Percentiles rank a stretch among this genome's conserved stretches.
These are phyloP conservation scores for Xylona heveae DNA, from an alignment of 495 filamentous ascomycete genomes.

Conservation along the genomic window DNA sequence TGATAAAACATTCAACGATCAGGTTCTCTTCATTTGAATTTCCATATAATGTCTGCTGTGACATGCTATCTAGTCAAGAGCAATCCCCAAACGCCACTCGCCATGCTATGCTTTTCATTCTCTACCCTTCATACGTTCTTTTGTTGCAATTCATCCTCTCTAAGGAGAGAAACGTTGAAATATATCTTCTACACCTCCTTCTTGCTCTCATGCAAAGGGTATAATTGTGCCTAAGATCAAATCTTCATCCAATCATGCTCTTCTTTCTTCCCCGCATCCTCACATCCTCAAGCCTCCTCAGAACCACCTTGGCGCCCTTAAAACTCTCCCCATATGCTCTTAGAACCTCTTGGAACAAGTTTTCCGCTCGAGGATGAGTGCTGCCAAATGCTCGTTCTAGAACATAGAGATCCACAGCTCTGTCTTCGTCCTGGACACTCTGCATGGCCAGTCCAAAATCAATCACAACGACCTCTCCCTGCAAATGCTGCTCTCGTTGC, in stretches of 20 bases:
- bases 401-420: conserved; percentile 92
- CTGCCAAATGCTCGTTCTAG: conserved; percentile 90
- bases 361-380: conserved; percentile 77
- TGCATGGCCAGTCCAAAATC: conserved; percentile 86
- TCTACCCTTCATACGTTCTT: too few species aligned
- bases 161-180: too few species aligned
- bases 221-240: conserved; percentile 3
- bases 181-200: too few species aligned
- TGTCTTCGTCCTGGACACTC: conserved; percentile 71
- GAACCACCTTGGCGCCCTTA: conserved; percentile 33
- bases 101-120: too few species aligned
- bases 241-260: conserved; percentile 69
- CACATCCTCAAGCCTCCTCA: conserved; percentile 78
- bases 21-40: too few species aligned
- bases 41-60: too few species aligned
- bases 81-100: too few species aligned
- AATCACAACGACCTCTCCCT: conserved; percentile 72
- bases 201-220: too few species aligned
- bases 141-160: too few species aligned
- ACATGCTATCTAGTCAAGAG: too few species aligned
- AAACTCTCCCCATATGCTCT: conserved; percentile 36
- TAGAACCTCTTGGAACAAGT: conserved; percentile 44
- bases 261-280: conserved; percentile 91
- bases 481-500: conserved; percentile 11
- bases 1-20: too few species aligned